phyloP scores from a whole-genome alignment of 371 early-diverging fungal genomes.

The Actinomortierella wolfii region DNA sequence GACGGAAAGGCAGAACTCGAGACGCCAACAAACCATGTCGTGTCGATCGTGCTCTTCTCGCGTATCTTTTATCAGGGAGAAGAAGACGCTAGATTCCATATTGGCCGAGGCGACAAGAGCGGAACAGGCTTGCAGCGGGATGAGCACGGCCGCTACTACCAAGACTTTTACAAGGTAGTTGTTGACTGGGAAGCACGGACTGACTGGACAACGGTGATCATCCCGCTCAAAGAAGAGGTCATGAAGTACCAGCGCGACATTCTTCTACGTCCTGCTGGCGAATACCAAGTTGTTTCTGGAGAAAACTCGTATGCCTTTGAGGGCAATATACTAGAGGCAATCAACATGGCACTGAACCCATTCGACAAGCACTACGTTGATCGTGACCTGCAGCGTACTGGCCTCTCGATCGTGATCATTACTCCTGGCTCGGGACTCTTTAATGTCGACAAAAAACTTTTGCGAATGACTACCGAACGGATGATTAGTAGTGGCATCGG shows the following conservation, averaged over 20 bases:
- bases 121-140: slow-evolving; percentile 31
- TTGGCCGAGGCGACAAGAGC: slow-evolving; percentile 48
- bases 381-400: slow-evolving; percentile 91
- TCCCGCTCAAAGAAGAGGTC: slow-evolving; percentile 81
- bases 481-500: slow-evolving; percentile 95
- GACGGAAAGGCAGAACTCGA: slow-evolving; percentile 44
- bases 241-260: slow-evolving; percentile 81
- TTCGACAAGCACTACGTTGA: slow-evolving; percentile 94
- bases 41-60: slow-evolving; percentile 92
- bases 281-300: slow-evolving; percentile 61
- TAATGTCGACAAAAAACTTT: slow-evolving; percentile 79
- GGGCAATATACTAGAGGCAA: slow-evolving; percentile 94
- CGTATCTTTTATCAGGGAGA: slow-evolving; percentile 76
- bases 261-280: slow-evolving; percentile 61
- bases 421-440: slow-evolving; percentile 91
- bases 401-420: slow-evolving; percentile 89
- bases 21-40: slow-evolving; percentile 90
- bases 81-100: slow-evolving; percentile 57
- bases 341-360: slow-evolving; percentile 93
- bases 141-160: slow-evolving; percentile 68
- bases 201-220: slow-evolving; percentile 85
- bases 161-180: slow-evolving; percentile 95
- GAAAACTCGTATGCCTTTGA: slow-evolving; percentile 79
- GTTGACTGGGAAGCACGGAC: slow-evolving; percentile 90
- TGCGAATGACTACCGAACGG: slow-evolving; percentile 91